A percentile compares a stretch with the other conserved stretches of the same genome.
Conservation (phyloP, 768 basidiomycete species). For the Lentinula detonsa region DNA sequence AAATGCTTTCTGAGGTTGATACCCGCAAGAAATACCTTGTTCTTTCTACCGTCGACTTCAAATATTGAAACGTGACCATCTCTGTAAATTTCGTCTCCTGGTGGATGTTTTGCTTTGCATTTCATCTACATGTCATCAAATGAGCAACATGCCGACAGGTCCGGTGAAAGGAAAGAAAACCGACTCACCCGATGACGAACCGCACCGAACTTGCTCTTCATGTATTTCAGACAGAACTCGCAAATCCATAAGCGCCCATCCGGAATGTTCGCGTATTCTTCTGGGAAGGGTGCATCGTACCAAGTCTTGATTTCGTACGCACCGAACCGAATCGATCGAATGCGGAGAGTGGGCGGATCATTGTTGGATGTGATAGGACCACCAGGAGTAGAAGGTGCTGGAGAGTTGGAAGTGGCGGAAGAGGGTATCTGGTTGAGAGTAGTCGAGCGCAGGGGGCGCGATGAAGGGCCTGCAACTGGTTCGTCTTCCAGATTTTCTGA, state of each 20-base stretch:
- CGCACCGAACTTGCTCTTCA: conserved; percentile 88
- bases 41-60: conserved; percentile 96
- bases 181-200: conserved; percentile 74
- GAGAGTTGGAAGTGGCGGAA: conserved; percentile 31
- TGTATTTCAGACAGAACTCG: conserved; percentile 97
- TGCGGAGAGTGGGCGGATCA: conserved; percentile 45
- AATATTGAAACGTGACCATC: conserved; percentile 87
- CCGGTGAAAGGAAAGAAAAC: neutral
- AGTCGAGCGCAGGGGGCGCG: conserved; percentile 59
- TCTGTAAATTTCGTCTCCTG: conserved; percentile 97
- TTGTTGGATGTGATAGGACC: conserved; percentile 20
- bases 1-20: neutral
- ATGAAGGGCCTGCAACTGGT: conserved; percentile 46
- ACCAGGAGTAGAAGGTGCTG: conserved; percentile 35
- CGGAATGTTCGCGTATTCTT: conserved; percentile 90
- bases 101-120: conserved; percentile 92
- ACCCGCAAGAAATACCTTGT: conserved; percentile 54
- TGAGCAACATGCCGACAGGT: neutral
- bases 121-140: conserved; percentile 58
- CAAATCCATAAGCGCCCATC: conserved; percentile 95
- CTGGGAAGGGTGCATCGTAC: conserved; percentile 98
- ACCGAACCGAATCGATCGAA: conserved; percentile 87
- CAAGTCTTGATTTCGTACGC: conserved; percentile 93
- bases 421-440: conserved; percentile 33
- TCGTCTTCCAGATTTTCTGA: conserved; percentile 14